Evolutionary conservation across 2,329 filamentous ascomycete genomes (phyloP), one percentile per base, ranked within the genome.

Genomic region (Arthrobotrys sinensis): DNA sequence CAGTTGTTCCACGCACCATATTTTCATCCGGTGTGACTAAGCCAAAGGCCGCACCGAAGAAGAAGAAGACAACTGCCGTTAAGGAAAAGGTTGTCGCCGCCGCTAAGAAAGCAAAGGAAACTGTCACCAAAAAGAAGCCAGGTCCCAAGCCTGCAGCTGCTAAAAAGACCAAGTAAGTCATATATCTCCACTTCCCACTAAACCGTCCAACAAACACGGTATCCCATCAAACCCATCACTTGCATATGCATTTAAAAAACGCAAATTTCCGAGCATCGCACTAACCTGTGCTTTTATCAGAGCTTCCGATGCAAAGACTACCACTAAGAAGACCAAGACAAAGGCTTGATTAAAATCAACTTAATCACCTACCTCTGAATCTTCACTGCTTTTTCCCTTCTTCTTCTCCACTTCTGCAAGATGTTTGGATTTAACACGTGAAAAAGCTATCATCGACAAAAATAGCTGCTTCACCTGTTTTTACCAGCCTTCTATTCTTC

Each of bases 141-240:
- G 73, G 46, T 19, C 55, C 65, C 24, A 77, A 77, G 40, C 46
- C 73, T 45, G 60, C 60, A 11, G 73, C 55, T 3, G 55, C 73
- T 3, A 77, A 77, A 36, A 77, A 71, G 43, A 70, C 60, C 38
- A 77, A 66, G 73, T 77, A 77, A 77, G 72, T 48, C 43, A 48
- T 40, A 57, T 43, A 53, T 72, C 34, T 57, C 21, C 34, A 40
- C 38, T 28, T 32, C 21, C 12, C 14, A 11, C 14, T 14, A 24
- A 55, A 46, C 16, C 5, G 19, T 43, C 38, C 2, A 60, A 60
- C 36, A 60, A 60, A 43, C 55, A 43, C 55, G 10, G n/a, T 32
- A 4, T 10, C 55, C 16, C 43, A 57, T 63, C 24, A 55, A 53
- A 52, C 7, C 0, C n/a, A 34, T 36, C 12, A 4, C n/a, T 19